Evolutionary conservation across 1,284 basidiomycete species (phyloP), one percentile per base, ranked within the genome.

Genomic region (Somion occarium): DNA sequence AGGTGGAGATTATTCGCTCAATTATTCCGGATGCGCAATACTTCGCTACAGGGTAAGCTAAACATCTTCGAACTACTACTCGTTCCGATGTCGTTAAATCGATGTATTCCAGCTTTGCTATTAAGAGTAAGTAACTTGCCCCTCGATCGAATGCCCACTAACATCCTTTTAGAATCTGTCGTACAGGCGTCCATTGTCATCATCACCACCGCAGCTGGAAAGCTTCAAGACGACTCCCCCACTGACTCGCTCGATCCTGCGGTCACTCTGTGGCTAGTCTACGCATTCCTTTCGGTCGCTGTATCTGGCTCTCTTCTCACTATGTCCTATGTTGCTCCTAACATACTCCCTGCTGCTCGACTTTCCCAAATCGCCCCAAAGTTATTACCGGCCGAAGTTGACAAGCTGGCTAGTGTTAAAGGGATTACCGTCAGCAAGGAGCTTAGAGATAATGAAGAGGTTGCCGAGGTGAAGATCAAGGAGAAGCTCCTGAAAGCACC

Each of bases 111-210:
- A 70, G 69, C 3, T 74, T 72, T 53, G 68, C 72, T 1, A 72
- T 74, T 56, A 73, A 74, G 56, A 74, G 71, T 72, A 52, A 49
- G 56, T 49, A 9, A 51, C 9, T 34, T 34, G 15, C 46, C 23
- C n/a, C n/a, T n/a, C n/a, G n/a, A 18, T 34, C 15, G 9, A 38
- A 23, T 44, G 22, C 44, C 2, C 25, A 27, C 50, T 50, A 24
- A 44, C 24, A 23, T 3, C 26, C 13, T 24, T 43, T 20, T 23
- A 22, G 27, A 18, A 22, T 67, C 65, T 22, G 67, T 73, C 30
- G 70, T 74, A 0, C 73, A 75, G 56, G 73, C 69, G 5, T 73
- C 70, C 12, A 72, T 74, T 44, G 72, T 74, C 23, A 74, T 75
- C 58, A 73, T 74, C 56, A 73, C 72, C 13, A 73, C 69, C 13